Evolutionary conservation across 2,329 filamentous ascomycete species (phyloP), one percentile per base, ranked within the genome.

Genomic region (Apiospora kogelbergensis): DNA sequence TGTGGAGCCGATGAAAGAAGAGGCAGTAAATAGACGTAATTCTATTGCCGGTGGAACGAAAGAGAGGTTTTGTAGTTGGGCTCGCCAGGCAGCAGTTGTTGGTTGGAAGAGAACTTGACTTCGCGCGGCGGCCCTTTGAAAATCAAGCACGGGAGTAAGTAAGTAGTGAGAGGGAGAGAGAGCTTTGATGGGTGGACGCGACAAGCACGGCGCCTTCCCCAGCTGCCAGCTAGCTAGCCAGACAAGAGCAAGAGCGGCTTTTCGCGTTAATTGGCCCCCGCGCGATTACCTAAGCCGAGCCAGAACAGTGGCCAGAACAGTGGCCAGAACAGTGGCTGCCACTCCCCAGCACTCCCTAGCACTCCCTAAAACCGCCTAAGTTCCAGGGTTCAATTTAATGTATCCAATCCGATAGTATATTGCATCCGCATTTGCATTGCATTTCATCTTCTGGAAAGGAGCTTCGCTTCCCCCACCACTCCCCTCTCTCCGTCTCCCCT

Each of bases 391-490:
- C 22, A 44, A 63, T 26, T 44, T 65, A 42, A 42, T 42, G 40
- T 42, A 20, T 13, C 30, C 26, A 60, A 22, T 60, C 37, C 53
- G 37, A 37, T 30, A 60, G 37, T 60, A 60, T 26, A 53, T 46
- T 66, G 44, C 45, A 44, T 66, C 24, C 65, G 41, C 45, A 53
- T 48, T 48, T 66, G 41, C 33, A 45, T 66, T 48, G 66, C 53
- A 67, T 45, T 68, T 45, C 45, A 63, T 67, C 33, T 66, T 63
- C 40, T 65, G 63, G 57, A 40, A 41, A 65, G 65, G 67, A 67
- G 67, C 66, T 57, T 60, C 67, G 48, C 33, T 63, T 53, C 48
- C 53, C 48, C 48, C 42, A 42, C 40, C 40, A 42, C 40, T 42
- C 22, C 48, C 22, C 48, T 64, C 63, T 44, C 63, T 26, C 53